These are phyloP conservation scores for Sclerotinia glacialis DNA, from an alignment of 2,329 filamentous ascomycete species.

Conservation along the genomic window DNA sequence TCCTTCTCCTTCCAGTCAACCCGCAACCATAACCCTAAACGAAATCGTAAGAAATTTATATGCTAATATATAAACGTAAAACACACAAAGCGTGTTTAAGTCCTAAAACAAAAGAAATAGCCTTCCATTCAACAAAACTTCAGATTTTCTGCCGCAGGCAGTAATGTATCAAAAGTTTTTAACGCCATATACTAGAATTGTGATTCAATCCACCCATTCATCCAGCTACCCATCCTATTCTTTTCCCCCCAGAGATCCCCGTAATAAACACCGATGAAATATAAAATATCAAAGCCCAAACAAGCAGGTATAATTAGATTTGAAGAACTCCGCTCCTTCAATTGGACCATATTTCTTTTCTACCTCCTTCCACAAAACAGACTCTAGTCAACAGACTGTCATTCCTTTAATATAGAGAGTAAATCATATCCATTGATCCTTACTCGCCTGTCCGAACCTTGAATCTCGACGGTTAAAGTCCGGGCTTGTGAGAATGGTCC, in stretches of 20 bases:
- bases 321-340: not conserved
- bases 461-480: not conserved
- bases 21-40: not conserved
- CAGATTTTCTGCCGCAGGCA: not conserved
- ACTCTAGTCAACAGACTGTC: accelerated
- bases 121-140: not conserved
- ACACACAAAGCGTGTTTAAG: not conserved
- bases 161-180: not conserved
- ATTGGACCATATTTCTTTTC: not conserved
- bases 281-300: not conserved
- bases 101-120: not conserved
- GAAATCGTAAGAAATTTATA: not conserved
- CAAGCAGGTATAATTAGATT: conserved; percentile 2
- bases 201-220: not conserved
- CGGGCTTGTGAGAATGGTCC: not conserved
- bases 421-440: conserved; percentile 2
- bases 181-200: not conserved
- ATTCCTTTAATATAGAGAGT: not conserved
- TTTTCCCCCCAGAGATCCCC: not conserved
- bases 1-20: not conserved
- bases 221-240: not conserved
- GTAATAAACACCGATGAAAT: not conserved
- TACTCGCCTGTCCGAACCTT: not conserved
- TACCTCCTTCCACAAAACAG: not conserved
- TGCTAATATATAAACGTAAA: not conserved